Base-by-base conservation (phyloP, 805 yeast genomes). In the Saccharomyces kudriavzevii region DNA sequence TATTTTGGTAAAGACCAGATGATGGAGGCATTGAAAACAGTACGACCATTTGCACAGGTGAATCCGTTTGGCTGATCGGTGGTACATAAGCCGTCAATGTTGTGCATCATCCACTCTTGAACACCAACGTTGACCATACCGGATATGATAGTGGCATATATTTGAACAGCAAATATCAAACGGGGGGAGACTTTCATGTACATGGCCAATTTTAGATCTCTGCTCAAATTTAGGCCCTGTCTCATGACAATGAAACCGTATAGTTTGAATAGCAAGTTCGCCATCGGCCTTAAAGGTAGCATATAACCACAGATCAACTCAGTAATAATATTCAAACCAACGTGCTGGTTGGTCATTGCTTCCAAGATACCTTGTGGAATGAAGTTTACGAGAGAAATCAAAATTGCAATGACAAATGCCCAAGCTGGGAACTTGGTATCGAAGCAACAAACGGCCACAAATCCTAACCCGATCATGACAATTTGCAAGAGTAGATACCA, bases 271-370 rank as follows among this genome's bases (percentile, higher is more conserved):
- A 77, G 69, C 62, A 83, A 75, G 58, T 80, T 75, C 0, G 86
- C 85, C 58, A 81, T 70, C 4, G 86, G 77, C 50, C 66, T 68
- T 17, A 74, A 77, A 6, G 87, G 86, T 27, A 81, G 70, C 48
- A 82, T 77, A 59, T 81, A 82, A 8, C 86, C 87, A 49, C 82
- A 79, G 45, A 82, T 74, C 55, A 82, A 65, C 58, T 82, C 85
- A 3, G 82, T 81, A 52, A 83, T 73, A 3, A 82, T 83, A 58
- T 81, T 81, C 54, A 83, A 68, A 20, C 85, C 85, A 56, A 79
- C 77, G 13, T 80, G 73, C 48, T 67, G 66, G 31, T 83, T 83
- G 0, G 86, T 80, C 25, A 79, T 80, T 17, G 84, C 81, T 40
- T 79, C 82, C 47, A 83, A 72, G 4, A 83, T 69, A 13, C 84